Evolutionary conservation across 352 stramenopile genomes (phyloP).

Genomic region (Salisapilia sapeloensis): DNA sequence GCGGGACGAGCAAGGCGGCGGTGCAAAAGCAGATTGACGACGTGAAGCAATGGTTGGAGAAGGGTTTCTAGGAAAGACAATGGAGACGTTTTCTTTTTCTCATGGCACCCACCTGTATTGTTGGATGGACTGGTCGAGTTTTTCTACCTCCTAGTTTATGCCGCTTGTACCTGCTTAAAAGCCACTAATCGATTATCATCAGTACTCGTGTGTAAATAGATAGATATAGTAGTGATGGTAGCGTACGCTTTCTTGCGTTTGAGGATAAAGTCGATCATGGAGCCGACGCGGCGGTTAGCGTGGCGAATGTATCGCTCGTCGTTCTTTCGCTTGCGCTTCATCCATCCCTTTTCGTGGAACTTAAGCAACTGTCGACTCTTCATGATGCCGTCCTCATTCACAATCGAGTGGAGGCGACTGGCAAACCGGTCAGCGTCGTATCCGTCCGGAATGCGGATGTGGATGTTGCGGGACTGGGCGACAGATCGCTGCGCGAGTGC

Average conservation of each 20-base stretch:
- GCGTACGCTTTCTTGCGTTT: slow-evolving; percentile 61
- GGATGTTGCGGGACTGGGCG: slow-evolving; percentile 20
- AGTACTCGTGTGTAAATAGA: slow-evolving; percentile 1
- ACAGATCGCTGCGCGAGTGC: too few species aligned
- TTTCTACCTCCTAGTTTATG: background rate
- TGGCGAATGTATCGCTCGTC: slow-evolving; percentile 68
- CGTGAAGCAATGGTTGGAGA: slow-evolving; percentile 51
- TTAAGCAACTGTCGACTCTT: slow-evolving; percentile 53
- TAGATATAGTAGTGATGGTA: slow-evolving; percentile 1
- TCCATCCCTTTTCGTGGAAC: slow-evolving; percentile 75
- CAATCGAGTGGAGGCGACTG: slow-evolving; percentile 44
- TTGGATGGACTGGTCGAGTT: background rate
- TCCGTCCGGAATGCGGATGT: slow-evolving; percentile 26
- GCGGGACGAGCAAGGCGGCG: slow-evolving; percentile 62
- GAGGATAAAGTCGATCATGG: slow-evolving; percentile 77
- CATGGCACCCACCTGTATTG: too few species aligned
- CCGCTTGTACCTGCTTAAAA: slow-evolving; percentile 5
- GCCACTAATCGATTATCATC: slow-evolving; percentile 2
- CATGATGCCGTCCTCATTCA: slow-evolving; percentile 61
- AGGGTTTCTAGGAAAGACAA: background rate
- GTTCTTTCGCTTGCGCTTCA: slow-evolving; percentile 62
- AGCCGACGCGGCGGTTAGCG: slow-evolving; percentile 61
- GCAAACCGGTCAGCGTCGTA: slow-evolving; percentile 29
- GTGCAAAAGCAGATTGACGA: slow-evolving; percentile 66
- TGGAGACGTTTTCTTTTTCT: background rate